Evolutionary conservation across 371 early-diverging fungal genomes (phyloP).

Genomic region (Quaeritorhiza haematococci): DNA sequence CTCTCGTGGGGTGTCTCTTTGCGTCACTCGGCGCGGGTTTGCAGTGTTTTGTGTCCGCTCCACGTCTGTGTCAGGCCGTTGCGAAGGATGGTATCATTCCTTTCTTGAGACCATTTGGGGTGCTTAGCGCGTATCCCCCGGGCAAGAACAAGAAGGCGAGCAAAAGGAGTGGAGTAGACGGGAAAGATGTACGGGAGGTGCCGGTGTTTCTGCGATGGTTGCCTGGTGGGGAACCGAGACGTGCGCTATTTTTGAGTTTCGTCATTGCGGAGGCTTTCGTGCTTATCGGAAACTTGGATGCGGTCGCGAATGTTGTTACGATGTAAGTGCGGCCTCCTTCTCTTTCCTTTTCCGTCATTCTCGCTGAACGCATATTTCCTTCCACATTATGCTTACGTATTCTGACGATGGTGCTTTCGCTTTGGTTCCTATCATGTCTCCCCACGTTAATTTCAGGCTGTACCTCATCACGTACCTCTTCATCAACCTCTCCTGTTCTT

Average conservation of each 20-base stretch:
- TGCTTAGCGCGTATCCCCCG: neutral
- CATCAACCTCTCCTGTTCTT: slow-evolving; percentile 19
- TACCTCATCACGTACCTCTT: slow-evolving; percentile 15
- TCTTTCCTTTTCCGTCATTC: no score
- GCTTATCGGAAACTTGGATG: slow-evolving; percentile 18
- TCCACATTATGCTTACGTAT: no score
- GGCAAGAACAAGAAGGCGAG: no score
- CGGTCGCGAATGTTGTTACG: slow-evolving; percentile 15
- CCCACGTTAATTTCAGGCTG: no score
- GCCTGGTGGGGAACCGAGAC: slow-evolving; percentile 6
- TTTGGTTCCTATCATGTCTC: no score
- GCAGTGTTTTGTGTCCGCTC: slow-evolving; percentile 15
- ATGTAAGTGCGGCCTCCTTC: no score
- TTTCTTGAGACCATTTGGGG: slow-evolving; percentile 9
- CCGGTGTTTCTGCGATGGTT: neutral
- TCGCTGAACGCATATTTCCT: no score
- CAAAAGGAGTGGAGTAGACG: no score
- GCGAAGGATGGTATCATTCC: slow-evolving; percentile 23
- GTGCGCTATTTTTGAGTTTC: slow-evolving; percentile 14
- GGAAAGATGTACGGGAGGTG: no score
- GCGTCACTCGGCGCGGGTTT: slow-evolving; percentile 18
- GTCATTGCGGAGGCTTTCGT: slow-evolving; percentile 15
- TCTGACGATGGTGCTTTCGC: no score
- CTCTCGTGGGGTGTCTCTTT: slow-evolving; percentile 13
- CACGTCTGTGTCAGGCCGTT: slow-evolving; percentile 19